Base-by-base conservation (phyloP, 177 flowering plant species). In the Vitis hybrid region DNA sequence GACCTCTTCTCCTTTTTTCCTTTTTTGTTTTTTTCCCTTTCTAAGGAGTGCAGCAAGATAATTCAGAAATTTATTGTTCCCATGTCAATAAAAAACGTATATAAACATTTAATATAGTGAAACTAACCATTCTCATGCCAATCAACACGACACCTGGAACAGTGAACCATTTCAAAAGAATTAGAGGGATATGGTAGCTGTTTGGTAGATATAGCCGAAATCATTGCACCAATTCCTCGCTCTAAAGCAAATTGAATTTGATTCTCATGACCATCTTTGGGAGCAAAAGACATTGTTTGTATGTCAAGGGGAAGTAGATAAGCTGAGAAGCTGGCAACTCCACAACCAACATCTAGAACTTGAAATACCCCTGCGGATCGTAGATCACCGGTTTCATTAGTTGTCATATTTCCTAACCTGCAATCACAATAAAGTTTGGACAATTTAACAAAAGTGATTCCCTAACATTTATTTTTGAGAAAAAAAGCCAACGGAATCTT, bases 81-180 rank as follows among this genome's bases (percentile, higher is more conserved):
- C 27, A 24, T 24, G 27, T 24, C 27, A 24, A 24, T 24, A 24
- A 2, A 24, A 24, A 24, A 24, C 3, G 0, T 24, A 24, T 24
- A 24, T 0, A 55, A 53, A 46, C 27, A 2, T 35, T 32, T 54
- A 70, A 51, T 58, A 65, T 35, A 8, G 50, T 10, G 71, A 49
- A 63, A 69, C 73, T 71, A 79, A 95, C 99, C 95, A 84, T 95
- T 93, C 67, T 84, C 95, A 80, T 95, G 99, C 91, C 91, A 95
- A 86, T 95, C 98, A 76, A 93, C 97, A 61, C 98, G 98, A 66
- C 98, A 95, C 55, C 99, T 88, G 60, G 99, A 95, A 79, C 99
- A 95, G 63, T 95, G 99, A 70, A 95, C 90, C 99, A 95, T 93
- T 73, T 93, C 99, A 84, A 93, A 95, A n/a, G 99, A 93, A 66